Conservation (phyloP, 805 yeast genomes). For the Starmerella davenportii region DNA sequence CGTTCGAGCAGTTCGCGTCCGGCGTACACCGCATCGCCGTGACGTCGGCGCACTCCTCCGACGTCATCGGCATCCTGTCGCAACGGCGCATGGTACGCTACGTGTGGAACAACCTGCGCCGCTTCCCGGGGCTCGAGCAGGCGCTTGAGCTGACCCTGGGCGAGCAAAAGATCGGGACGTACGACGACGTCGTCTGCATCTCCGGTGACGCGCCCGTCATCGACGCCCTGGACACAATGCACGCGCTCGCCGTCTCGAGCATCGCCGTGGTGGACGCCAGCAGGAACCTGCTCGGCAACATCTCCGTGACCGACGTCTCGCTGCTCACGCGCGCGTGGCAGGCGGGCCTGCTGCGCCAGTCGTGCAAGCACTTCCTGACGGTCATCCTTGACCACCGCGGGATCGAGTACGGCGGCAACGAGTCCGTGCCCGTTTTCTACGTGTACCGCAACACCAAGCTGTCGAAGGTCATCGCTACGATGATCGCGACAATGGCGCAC, state of each 20-base stretch:
- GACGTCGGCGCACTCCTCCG: constrained; percentile 29
- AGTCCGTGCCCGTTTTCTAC: constrained; percentile 90
- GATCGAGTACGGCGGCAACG: constrained; percentile 71
- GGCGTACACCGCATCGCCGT: constrained; percentile 93
- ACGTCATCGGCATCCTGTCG: constrained; percentile 67
- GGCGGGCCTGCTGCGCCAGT: constrained; percentile 59
- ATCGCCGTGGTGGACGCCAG: constrained; percentile 80
- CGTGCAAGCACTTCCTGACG: constrained; percentile 75
- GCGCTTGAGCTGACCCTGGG: constrained; percentile 47
- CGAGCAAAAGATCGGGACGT: constrained; percentile 57
- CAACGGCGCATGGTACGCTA: constrained; percentile 75
- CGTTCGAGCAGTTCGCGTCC: constrained; percentile 73
- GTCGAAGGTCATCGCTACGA: constrained; percentile 78
- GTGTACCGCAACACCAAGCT: constrained; percentile 63
- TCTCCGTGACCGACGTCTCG: constrained; percentile 84
- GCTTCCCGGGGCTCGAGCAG: constrained; percentile 60
- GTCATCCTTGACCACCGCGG: constrained; percentile 79
- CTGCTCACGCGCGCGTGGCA: constrained; percentile 76
- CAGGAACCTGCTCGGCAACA: constrained; percentile 66
- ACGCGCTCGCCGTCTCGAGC: constrained; percentile 64
- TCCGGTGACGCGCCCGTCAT: constrained; percentile 74
- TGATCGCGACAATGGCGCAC: constrained; percentile 89
- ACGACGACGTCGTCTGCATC: constrained; percentile 53
- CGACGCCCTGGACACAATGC: constrained; percentile 77
- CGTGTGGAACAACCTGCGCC: constrained; percentile 82